Base-by-base conservation (phyloP, 2,329 filamentous ascomycete species). In the Akanthomyces muscarius region DNA sequence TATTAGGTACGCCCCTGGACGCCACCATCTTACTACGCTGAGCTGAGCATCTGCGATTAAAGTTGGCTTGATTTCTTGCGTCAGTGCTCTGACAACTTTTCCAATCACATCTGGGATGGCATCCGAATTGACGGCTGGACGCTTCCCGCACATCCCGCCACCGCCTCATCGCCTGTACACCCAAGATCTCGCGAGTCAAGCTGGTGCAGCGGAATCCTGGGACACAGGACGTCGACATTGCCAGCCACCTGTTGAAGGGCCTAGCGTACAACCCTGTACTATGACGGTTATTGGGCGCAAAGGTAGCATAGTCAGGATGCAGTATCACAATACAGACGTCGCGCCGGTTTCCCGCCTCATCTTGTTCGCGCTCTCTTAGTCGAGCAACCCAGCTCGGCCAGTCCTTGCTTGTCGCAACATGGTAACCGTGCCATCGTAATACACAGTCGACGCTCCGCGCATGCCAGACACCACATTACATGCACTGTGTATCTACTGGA, bases 391-490 rank as follows among this genome's bases (percentile, higher is more conserved):
- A 38, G 41, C 41, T 38, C 13, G 18, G 41, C 42, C 41, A 18
- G 18, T 36, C 30, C 16, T 44, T 61, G 47, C 42, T 41, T 48
- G 42, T 44, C 51, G 47, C 41, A 10, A 18, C 51, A 30, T 28
- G 60, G 42, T 23, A 44, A 11, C 8, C 13, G 42, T 50, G 33
- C 18, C n/a, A 33, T 50, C 25, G 21, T 4, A 30, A 30, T 28
- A n/a, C 59, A n/a, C 23, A n/a, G 58, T 30, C 18, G 58, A 38
- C 10, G 42, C 21, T 16, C 23, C 11, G 42, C 23, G 51, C 33
- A 48, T 61, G 42, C 42, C 51, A 52, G 25, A 62, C 54, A 42
- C 42, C 33, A 62, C 59, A 42, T 30, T 41, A 36, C 51, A 62
- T 47, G 59, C 10, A 30, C 33, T 54, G 52, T 36, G 33, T 52